Evolutionary conservation across 805 yeast genomes (phyloP).

Genomic region (Trichomonascus vanleenenianus): DNA sequence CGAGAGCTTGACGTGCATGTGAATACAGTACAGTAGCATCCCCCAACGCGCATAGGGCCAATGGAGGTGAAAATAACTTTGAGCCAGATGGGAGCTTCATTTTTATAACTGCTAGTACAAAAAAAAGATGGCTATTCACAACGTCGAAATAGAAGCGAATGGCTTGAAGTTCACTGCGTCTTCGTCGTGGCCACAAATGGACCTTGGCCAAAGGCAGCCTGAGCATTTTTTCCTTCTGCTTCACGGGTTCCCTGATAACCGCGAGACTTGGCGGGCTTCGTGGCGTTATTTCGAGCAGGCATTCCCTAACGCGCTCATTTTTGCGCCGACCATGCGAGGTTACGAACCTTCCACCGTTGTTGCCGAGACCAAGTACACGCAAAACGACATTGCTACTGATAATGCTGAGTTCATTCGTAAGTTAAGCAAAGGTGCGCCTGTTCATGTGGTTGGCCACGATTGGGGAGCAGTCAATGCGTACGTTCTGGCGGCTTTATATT

Average conservation of each 20-base stretch:
- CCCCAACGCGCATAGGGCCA: too few species aligned
- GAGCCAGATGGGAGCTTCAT: too few species aligned
- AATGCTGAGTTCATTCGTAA: neutral
- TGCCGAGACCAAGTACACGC: conserved; percentile 16
- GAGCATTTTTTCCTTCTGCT: conserved; percentile 10
- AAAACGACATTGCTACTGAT: conserved; percentile 13
- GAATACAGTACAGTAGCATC: too few species aligned
- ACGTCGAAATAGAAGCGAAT: too few species aligned
- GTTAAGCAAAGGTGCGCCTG: conserved; percentile 7
- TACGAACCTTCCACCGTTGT: conserved; percentile 18
- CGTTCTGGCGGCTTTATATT: conserved; percentile 14
- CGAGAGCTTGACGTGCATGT: too few species aligned
- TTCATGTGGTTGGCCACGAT: conserved; percentile 24
- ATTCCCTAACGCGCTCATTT: conserved; percentile 11
- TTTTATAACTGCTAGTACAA: too few species aligned
- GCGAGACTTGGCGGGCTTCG: conserved; percentile 6
- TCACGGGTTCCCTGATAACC: conserved; percentile 25
- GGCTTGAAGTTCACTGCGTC: too few species aligned
- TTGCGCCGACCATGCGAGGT: conserved; percentile 22
- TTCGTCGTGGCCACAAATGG: too few species aligned
- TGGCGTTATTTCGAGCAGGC: conserved; percentile 10
- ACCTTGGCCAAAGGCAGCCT: too few species aligned
- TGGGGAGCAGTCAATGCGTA: conserved; percentile 24
- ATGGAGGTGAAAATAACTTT: too few species aligned
- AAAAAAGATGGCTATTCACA: too few species aligned